A percentile compares a stretch with the other conserved stretches of the same genome.
These are phyloP conservation scores for Calonectria leucothoes DNA, from an alignment of 2,329 filamentous ascomycete genomes.

Conservation along the genomic window DNA sequence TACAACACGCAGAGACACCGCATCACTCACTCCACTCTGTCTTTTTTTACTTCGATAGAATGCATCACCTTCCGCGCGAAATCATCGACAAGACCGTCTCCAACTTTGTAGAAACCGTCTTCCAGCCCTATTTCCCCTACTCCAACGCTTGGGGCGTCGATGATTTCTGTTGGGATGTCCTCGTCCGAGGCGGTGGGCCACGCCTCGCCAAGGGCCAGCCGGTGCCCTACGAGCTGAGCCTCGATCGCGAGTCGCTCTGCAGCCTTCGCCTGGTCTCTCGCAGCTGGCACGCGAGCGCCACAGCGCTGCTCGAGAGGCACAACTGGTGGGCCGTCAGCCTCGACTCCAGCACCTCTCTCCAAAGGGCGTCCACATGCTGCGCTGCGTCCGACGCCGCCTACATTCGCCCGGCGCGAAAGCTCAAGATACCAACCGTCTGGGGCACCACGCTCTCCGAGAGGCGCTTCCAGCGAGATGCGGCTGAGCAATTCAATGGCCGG, in stretches of 20 bases:
- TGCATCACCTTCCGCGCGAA: neutral
- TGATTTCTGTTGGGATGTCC: neutral
- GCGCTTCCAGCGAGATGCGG: neutral
- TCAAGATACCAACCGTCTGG: neutral
- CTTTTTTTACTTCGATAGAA: neutral
- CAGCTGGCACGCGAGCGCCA: neutral
- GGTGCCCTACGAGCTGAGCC: neutral
- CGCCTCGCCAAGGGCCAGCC: conserved; percentile 1
- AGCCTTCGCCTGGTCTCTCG: neutral
- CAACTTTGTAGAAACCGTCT: neutral
- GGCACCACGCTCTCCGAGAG: neutral
- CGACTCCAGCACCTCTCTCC: neutral
- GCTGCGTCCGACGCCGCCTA: neutral
- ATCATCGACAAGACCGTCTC: conserved; percentile 7
- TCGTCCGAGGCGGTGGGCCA: neutral
- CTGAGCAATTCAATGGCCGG: neutral
- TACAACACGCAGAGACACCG: neutral
- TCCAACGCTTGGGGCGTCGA: neutral
- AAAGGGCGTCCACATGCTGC: neutral
- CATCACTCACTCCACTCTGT: neutral
- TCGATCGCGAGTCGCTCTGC: neutral
- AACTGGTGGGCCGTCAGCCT: neutral
- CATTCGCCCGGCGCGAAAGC: neutral
- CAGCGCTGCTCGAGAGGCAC: neutral
- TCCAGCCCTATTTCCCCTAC: conserved; percentile 2